phyloP scores from a whole-genome alignment of 2,329 filamentous ascomycete species.

The Thielaviopsis euricoi region DNA sequence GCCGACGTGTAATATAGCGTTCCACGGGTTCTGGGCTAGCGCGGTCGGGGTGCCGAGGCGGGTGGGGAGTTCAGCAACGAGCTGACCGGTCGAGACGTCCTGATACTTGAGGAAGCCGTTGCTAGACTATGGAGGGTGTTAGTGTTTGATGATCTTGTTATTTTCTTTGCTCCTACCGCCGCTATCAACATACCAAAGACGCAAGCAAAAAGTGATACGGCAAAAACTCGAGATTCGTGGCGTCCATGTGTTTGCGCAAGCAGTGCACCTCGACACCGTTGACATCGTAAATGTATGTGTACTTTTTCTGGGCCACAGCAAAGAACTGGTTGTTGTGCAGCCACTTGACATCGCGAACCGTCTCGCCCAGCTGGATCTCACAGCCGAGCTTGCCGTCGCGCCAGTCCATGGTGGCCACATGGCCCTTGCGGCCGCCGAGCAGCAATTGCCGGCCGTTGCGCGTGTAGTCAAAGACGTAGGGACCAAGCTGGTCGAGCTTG shows the following conservation, averaged over 20 bases:
- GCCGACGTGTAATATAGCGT: slow-evolving; percentile 80
- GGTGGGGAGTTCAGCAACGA: slow-evolving; percentile 73
- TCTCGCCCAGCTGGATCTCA: slow-evolving; percentile 82
- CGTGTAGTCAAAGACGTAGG: slow-evolving; percentile 79
- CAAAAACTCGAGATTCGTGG: slow-evolving; percentile 85
- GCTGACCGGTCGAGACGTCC: slow-evolving; percentile 82
- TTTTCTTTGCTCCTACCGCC: too few relatives aligned
- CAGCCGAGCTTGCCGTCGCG: slow-evolving; percentile 78
- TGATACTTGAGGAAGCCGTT: slow-evolving; percentile 83
- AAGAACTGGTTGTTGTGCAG: slow-evolving; percentile 91
- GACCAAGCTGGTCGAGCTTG: slow-evolving; percentile 65
- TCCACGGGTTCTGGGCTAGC: slow-evolving; percentile 76
- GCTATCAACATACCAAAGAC: slow-evolving; percentile 41
- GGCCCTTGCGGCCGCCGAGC: slow-evolving; percentile 77
- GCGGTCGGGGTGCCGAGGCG: slow-evolving; percentile 70
- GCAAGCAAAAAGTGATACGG: slow-evolving; percentile 91
- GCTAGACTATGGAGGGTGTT: slow-evolving; percentile 37
- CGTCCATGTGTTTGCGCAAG: slow-evolving; percentile 76
- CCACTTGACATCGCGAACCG: slow-evolving; percentile 76
- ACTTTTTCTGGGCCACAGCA: slow-evolving; percentile 89
- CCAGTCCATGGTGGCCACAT: slow-evolving; percentile 96
- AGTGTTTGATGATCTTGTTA: too few relatives aligned
- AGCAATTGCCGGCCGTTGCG: slow-evolving; percentile 76
- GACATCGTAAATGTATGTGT: slow-evolving; percentile 90
- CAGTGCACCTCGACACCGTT: slow-evolving; percentile 86